Evolutionary conservation across 331 rosid species (phyloP).

Genomic region (Malus hybrid): DNA sequence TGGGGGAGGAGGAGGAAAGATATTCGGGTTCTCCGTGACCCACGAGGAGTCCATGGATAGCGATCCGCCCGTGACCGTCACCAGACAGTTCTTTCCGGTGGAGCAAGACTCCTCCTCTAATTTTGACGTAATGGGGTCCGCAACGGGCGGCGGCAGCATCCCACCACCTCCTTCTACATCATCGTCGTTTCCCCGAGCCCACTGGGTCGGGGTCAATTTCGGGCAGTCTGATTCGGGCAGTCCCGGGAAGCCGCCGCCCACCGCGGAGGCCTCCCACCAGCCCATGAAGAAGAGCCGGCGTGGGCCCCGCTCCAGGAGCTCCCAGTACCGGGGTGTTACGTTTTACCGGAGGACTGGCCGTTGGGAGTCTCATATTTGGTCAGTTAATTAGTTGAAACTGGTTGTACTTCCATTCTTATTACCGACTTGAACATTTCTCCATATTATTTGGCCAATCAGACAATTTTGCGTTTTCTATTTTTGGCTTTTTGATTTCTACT

Average conservation of each 20-base stretch:
- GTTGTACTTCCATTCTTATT: background rate
- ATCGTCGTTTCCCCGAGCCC: slow-evolving; percentile 61
- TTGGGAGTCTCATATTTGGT: slow-evolving; percentile 99
- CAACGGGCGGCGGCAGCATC: background rate
- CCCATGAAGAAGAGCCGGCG: slow-evolving; percentile 90
- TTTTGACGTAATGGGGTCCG: slow-evolving; percentile 15
- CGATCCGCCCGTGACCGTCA: slow-evolving; percentile 51
- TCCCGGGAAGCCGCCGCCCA: slow-evolving; percentile 18
- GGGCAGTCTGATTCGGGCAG: slow-evolving; percentile 46
- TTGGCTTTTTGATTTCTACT: slow-evolving; percentile 3
- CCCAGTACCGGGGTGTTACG: slow-evolving; percentile 96
- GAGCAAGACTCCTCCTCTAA: slow-evolving; percentile 31
- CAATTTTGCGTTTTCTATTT: background rate
- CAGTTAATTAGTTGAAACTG: slow-evolving; percentile 12
- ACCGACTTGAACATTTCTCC: background rate
- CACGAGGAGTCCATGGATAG: slow-evolving; percentile 28
- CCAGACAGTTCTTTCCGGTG: slow-evolving; percentile 78
- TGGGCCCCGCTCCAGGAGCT: slow-evolving; percentile 93
- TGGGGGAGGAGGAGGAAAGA: slow-evolving; percentile 19
- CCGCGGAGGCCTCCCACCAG: slow-evolving; percentile 42
- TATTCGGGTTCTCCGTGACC: slow-evolving; percentile 60
- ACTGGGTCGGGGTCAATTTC: slow-evolving; percentile 92
- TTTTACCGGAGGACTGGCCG: slow-evolving; percentile 98
- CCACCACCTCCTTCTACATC: background rate
- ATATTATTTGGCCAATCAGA: slow-evolving; percentile 6